A percentile compares a stretch with the other conserved stretches of the same genome.
Evolutionary conservation across 371 early-diverging fungal species (phyloP).

Genomic region (Apophysomyces ossiformis): DNA sequence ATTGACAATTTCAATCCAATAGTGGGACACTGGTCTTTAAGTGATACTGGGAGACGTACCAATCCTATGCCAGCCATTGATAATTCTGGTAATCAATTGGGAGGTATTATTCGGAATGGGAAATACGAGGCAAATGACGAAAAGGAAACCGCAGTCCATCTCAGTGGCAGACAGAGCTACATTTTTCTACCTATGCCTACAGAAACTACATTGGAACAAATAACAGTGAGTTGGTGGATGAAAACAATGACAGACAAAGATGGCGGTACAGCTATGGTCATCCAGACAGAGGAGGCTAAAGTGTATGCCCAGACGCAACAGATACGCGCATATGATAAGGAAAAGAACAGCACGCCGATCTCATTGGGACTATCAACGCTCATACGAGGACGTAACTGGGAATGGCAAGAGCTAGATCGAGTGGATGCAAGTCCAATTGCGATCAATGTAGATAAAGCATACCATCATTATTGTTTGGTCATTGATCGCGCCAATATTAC

Average conservation of each 20-base stretch:
- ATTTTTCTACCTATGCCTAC: conserved; percentile 42
- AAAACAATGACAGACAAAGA: conserved; percentile 28
- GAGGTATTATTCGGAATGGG: conserved; percentile 39
- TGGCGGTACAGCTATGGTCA: conserved; percentile 39
- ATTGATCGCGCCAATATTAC: conserved; percentile 19
- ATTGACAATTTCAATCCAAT: background rate
- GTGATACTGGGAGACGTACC: conserved; percentile 10
- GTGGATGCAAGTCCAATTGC: conserved; percentile 32
- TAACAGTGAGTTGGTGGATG: conserved; percentile 58
- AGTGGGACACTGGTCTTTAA: conserved; percentile 49
- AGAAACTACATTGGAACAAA: conserved; percentile 20
- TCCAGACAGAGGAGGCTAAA: conserved; percentile 46
- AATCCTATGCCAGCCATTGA: conserved; percentile 42
- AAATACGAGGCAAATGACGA: conserved; percentile 8
- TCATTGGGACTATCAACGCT: conserved; percentile 34
- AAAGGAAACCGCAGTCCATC: conserved; percentile 21
- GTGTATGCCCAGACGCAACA: conserved; percentile 37
- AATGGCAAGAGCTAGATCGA: conserved; percentile 25
- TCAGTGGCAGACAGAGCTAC: conserved; percentile 43
- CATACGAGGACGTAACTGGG: conserved; percentile 31
- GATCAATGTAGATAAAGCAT: conserved; percentile 30
- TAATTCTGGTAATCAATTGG: conserved; percentile 40
- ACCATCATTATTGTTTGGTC: conserved; percentile 46
- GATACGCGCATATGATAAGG: background rate
- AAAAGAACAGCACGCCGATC: conserved; percentile 10